Evolutionary conservation across 2,329 filamentous ascomycete species (phyloP).

Genomic region (Sporothrix pallida): DNA sequence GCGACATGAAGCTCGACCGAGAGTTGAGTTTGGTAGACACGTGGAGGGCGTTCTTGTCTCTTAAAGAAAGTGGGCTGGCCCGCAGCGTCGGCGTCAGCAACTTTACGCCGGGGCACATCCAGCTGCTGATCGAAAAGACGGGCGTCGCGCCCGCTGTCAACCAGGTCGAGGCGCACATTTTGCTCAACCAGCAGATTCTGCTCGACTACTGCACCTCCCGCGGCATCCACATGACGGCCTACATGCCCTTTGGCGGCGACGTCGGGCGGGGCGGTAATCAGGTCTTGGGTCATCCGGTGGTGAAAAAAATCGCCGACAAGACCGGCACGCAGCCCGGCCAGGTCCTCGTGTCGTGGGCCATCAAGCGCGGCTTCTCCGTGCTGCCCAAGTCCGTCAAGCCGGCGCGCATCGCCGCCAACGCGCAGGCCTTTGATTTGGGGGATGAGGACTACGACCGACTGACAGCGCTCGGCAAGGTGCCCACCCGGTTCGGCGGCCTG

Average conservation of each 20-base stretch:
- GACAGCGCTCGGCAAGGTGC: slow-evolving; percentile 63
- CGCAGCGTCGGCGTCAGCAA: slow-evolving; percentile 19
- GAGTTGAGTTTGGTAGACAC: slow-evolving; percentile 17
- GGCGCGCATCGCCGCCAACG: slow-evolving; percentile 72
- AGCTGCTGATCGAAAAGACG: slow-evolving; percentile 61
- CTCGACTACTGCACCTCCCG: slow-evolving; percentile 66
- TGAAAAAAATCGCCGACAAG: slow-evolving; percentile 61
- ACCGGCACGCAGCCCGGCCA: slow-evolving; percentile 32
- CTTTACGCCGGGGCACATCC: slow-evolving; percentile 46
- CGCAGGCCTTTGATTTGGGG: slow-evolving; percentile 67
- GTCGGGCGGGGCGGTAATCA: slow-evolving; percentile 53
- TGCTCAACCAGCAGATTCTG: slow-evolving; percentile 64
- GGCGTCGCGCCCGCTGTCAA: slow-evolving; percentile 67
- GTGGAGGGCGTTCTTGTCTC: neutral
- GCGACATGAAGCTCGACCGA: neutral
- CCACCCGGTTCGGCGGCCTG: slow-evolving; percentile 50
- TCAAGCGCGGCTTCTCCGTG: slow-evolving; percentile 66
- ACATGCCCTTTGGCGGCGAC: slow-evolving; percentile 61
- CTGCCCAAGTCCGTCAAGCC: slow-evolving; percentile 77
- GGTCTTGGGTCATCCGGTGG: slow-evolving; percentile 61
- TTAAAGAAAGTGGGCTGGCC: neutral
- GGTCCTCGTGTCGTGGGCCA: slow-evolving; percentile 41
- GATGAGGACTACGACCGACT: slow-evolving; percentile 65
- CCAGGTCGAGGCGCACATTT: slow-evolving; percentile 72
- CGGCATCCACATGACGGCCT: slow-evolving; percentile 70